A percentile compares a stretch with the other conserved stretches of the same genome.
Evolutionary conservation across 208 protist genomes (phyloP).

Genomic region (Phytomonas serpens): DNA sequence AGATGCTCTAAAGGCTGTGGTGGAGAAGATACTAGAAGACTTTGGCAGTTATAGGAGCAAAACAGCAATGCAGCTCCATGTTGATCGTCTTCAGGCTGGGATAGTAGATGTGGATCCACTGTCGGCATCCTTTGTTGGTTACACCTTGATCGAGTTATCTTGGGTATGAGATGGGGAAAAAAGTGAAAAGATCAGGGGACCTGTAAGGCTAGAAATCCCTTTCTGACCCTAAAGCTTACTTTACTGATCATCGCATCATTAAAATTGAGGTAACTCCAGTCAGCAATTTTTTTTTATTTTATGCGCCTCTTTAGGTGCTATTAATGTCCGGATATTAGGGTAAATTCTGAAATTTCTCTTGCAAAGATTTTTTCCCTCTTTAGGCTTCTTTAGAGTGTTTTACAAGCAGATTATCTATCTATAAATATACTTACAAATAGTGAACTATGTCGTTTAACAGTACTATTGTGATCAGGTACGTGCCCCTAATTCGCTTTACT

Average conservation of each 20-base stretch:
- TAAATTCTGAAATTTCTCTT: not conserved
- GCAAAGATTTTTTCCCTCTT: not conserved
- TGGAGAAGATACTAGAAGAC: not conserved
- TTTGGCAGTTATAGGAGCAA: not conserved
- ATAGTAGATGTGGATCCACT: constrained; percentile 66
- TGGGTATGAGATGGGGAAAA: not conserved
- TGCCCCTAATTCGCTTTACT: constrained; percentile 65
- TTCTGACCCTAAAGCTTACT: not conserved
- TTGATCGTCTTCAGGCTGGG: constrained; percentile 23
- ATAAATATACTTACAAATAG: not conserved
- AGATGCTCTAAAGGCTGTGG: not conserved
- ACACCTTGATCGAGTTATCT: constrained; percentile 25
- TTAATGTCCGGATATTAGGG: not conserved
- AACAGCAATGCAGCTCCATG: not conserved
- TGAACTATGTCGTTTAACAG: not conserved
- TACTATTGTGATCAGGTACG: constrained; percentile 14
- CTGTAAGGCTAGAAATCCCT: not conserved
- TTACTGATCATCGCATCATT: not conserved
- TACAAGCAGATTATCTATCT: constrained; percentile 3
- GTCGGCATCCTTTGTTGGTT: constrained; percentile 41
- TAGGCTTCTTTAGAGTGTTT: constrained; percentile 19
- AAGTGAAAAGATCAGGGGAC: not conserved
- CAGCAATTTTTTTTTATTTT: not conserved
- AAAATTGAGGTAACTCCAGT: not conserved
- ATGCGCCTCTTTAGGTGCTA: not conserved